A percentile compares a stretch with the other conserved stretches of the same genome.
phyloP scores from a whole-genome alignment of 148 eudicot species.

The Simmondsia chinensis region DNA sequence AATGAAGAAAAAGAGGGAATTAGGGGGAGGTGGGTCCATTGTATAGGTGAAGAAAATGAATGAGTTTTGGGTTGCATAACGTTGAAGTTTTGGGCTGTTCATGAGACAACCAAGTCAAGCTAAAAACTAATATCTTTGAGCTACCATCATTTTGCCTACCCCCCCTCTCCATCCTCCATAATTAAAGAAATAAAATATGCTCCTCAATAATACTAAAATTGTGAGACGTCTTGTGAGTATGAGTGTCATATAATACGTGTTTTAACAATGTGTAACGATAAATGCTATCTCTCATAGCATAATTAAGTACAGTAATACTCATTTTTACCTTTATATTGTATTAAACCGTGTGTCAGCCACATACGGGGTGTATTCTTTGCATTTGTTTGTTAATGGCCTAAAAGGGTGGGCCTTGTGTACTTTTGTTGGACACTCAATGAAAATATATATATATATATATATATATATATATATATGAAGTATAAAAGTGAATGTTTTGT shows the following conservation, averaged over 20 bases:
- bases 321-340: no score
- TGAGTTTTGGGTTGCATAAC: conserved; percentile 15
- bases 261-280: no score
- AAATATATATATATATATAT: neutral
- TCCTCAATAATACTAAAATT: conserved; percentile 2
- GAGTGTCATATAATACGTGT: conserved; percentile 3
- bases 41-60: conserved; percentile 14
- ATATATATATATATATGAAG: neutral
- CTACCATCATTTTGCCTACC: conserved; percentile 9
- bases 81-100: conserved; percentile 22
- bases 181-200: neutral
- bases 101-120: conserved; percentile 10
- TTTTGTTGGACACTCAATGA: conserved; percentile 11
- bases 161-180: neutral
- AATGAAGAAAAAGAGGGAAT: conserved; percentile 20
- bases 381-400: conserved; percentile 9
- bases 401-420: conserved; percentile 23
- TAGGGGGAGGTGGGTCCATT: conserved; percentile 1
- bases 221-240: neutral
- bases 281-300: no score
- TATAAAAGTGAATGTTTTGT: no score
- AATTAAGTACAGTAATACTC: no score
- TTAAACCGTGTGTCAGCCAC: conserved; percentile 12
- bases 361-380: conserved; percentile 30
- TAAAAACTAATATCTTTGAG: conserved; percentile 5